Percentiles rank a stretch among this genome's conserved stretches.
These are phyloP conservation scores for Ascochyta clinopodiicola DNA, from an alignment of 2,329 filamentous ascomycete species.

Conservation along the genomic window DNA sequence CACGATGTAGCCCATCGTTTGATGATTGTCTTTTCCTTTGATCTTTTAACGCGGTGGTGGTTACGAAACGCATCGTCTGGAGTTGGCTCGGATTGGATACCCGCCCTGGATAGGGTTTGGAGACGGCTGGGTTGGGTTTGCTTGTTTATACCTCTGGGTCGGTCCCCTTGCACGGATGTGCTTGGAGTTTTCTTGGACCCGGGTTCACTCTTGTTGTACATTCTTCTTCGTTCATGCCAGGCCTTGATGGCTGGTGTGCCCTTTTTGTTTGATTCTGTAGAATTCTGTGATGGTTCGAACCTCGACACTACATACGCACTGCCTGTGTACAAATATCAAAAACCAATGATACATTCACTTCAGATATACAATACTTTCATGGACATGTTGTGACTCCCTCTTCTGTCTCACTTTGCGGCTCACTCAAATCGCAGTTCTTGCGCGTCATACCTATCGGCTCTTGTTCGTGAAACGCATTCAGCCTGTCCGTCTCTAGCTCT, in stretches of 20 bases:
- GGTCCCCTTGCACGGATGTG: conserved; percentile 5
- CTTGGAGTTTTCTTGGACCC: conserved; percentile 11
- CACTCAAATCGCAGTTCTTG: neutral
- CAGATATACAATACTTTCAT: neutral
- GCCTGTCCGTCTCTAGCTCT: neutral
- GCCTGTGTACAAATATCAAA: conserved; percentile 10
- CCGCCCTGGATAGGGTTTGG: conserved; percentile 16
- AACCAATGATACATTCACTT: conserved; percentile 4
- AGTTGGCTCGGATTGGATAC: conserved; percentile 28
- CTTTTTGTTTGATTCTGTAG: conserved; percentile 4
- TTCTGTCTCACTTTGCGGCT: neutral
- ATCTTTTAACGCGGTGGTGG: conserved; percentile 15
- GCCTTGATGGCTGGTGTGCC: conserved; percentile 19
- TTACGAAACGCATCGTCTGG: conserved; percentile 29
- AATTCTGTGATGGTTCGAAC: conserved; percentile 12
- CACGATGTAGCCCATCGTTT: conserved; percentile 4
- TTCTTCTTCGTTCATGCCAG: conserved; percentile 17
- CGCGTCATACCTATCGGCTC: neutral
- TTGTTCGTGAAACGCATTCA: neutral
- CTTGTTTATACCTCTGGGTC: conserved; percentile 24
- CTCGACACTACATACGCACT: conserved; percentile 13
- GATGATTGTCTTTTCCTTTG: conserved; percentile 7
- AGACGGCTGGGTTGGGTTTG: conserved; percentile 21
- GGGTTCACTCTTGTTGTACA: conserved; percentile 12
- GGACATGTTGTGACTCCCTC: neutral